phyloP scores from a whole-genome alignment of 179 eudicot species.

The Patellifolia procumbens region DNA sequence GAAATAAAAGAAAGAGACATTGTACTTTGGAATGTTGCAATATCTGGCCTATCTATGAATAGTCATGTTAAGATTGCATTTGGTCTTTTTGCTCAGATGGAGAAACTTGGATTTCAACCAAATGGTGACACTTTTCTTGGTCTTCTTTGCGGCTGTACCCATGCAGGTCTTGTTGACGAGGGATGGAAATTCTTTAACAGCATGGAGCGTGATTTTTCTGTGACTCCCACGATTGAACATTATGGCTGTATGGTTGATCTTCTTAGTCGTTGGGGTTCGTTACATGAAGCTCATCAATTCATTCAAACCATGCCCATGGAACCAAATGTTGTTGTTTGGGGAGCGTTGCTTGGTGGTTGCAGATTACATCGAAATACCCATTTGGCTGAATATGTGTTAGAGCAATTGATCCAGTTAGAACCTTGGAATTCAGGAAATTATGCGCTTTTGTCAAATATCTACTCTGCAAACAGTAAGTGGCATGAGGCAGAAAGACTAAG shows the following conservation, averaged over 20 bases:
- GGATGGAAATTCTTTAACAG: conserved; percentile 59
- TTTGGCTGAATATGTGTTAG: too few species aligned
- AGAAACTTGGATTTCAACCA: conserved; percentile 47
- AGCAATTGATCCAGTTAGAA: too few species aligned
- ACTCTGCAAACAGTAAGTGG: too few species aligned
- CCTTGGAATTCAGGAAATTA: too few species aligned
- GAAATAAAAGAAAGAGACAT: conserved; percentile 55
- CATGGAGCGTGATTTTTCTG: conserved; percentile 52
- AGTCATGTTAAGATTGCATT: conserved; percentile 63
- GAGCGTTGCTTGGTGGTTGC: conserved; percentile 71
- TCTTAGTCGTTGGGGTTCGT: conserved; percentile 69
- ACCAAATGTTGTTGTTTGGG: conserved; percentile 82
- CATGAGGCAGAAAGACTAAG: too few species aligned
- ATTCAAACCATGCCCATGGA: conserved; percentile 69
- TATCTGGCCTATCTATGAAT: conserved; percentile 67
- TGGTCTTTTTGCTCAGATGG: conserved; percentile 61
- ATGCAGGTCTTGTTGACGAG: conserved; percentile 67
- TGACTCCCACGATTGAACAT: conserved; percentile 72
- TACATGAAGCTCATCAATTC: conserved; percentile 61
- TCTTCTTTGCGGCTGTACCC: conserved; percentile 80
- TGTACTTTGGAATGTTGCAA: conserved; percentile 74
- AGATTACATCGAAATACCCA: too few species aligned
- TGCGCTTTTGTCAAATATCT: too few species aligned
- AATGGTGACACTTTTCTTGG: conserved; percentile 72
- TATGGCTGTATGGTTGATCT: conserved; percentile 74